A percentile compares a stretch with the other conserved stretches of the same genome.
Conservation (phyloP, 1,139 yeast genomes). For the Hemisphaericaspora xylofermentans region DNA sequence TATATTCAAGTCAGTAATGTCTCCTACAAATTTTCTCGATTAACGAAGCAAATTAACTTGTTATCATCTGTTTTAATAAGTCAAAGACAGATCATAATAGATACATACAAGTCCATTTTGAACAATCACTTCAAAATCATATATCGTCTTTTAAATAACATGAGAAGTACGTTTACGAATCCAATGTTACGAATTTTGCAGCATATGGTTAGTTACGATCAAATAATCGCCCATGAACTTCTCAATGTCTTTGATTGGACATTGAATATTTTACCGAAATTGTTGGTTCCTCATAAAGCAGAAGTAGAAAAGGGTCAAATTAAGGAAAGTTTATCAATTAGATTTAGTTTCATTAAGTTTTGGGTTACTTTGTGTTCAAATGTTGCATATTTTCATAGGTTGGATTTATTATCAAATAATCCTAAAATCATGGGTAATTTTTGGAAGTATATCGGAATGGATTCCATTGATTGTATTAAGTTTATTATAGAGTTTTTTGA, state of each 20-base stretch:
- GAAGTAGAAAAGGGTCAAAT: slow-evolving; percentile 33
- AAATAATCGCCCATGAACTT: slow-evolving; percentile 55
- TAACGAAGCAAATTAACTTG: slow-evolving; percentile 22
- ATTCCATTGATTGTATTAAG: slow-evolving; percentile 43
- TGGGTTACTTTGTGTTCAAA: slow-evolving; percentile 54
- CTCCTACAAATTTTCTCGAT: slow-evolving; percentile 32
- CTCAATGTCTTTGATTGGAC: slow-evolving; percentile 68
- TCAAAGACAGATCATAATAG: slow-evolving; percentile 10
- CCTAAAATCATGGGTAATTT: slow-evolving; percentile 59
- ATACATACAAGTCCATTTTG: slow-evolving; percentile 52
- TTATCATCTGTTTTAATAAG: slow-evolving; percentile 7
- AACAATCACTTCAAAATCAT: slow-evolving; percentile 59
- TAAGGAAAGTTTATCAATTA: slow-evolving; percentile 40
- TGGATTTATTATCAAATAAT: slow-evolving; percentile 59
- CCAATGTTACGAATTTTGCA: slow-evolving; percentile 59
- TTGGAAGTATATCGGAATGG: slow-evolving; percentile 65
- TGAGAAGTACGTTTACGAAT: slow-evolving; percentile 58
- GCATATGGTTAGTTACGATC: slow-evolving; percentile 51
- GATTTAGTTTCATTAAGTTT: slow-evolving; percentile 60
- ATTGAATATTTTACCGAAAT: slow-evolving; percentile 58
- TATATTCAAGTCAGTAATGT: slow-evolving; percentile 48
- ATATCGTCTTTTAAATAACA: slow-evolving; percentile 64
- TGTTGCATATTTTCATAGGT: slow-evolving; percentile 55
- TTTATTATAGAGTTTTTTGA: slow-evolving; percentile 49
- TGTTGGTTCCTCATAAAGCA: slow-evolving; percentile 54